Conservation (phyloP, 345 rosid genomes). For the Eucalyptus melliodora region DNA sequence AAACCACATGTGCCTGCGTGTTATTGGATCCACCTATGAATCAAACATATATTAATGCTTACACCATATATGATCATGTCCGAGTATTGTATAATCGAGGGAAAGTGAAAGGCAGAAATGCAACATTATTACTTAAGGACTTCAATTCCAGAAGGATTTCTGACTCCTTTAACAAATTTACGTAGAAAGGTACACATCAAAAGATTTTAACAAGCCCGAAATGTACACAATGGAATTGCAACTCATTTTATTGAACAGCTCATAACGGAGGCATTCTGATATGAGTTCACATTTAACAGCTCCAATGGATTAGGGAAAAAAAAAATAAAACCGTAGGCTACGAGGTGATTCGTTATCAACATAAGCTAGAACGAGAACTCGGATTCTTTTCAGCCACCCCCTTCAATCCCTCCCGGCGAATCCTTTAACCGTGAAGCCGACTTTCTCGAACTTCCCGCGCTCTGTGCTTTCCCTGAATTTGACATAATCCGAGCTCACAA, state of each 20-base stretch:
- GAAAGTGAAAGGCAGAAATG: background rate
- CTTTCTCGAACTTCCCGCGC: slow-evolving; percentile 57
- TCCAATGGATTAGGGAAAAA: background rate
- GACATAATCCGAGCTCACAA: slow-evolving; percentile 44
- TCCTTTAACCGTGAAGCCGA: slow-evolving; percentile 44
- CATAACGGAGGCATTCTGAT: background rate
- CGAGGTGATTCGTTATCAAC: background rate
- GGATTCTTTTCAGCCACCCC: background rate
- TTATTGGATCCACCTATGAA: background rate
- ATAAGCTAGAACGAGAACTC: background rate
- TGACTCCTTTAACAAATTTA: background rate
- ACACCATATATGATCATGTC: background rate
- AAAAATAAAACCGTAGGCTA: background rate
- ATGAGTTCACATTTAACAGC: background rate
- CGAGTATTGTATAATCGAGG: background rate
- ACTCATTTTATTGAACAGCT: background rate
- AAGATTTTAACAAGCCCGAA: background rate
- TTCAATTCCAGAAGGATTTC: background rate
- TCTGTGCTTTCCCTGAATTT: slow-evolving; percentile 51
- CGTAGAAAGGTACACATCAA: background rate
- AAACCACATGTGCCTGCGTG: background rate
- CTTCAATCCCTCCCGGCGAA: slow-evolving; percentile 31
- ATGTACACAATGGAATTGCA: background rate
- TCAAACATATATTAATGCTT: background rate
- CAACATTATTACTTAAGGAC: background rate